Evolutionary conservation across 2,329 filamentous ascomycete species (phyloP).

Genomic region (Zopfia rhizophila): DNA sequence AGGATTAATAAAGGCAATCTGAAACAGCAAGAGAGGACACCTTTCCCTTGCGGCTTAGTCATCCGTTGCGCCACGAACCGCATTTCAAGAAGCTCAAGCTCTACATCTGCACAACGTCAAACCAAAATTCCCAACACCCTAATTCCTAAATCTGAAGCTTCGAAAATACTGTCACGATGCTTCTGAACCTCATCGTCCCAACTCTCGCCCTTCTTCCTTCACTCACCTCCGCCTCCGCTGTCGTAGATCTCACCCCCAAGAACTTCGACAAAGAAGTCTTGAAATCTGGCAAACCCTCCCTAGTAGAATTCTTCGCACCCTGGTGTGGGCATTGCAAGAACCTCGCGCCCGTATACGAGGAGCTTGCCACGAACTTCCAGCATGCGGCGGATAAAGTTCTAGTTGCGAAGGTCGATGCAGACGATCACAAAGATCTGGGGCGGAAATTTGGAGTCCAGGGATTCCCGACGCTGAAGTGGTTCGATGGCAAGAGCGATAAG

Average conservation of each 20-base stretch:
- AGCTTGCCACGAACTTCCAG: constrained; percentile 80
- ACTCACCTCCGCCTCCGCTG: constrained; percentile 75
- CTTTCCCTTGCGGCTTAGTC: constrained; percentile 41
- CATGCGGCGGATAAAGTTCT: constrained; percentile 79
- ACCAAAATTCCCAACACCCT: constrained; percentile 27
- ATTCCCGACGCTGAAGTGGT: constrained; percentile 97
- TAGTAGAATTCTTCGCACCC: constrained; percentile 97
- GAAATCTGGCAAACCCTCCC: constrained; percentile 90
- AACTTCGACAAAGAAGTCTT: constrained; percentile 95
- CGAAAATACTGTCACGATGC: constrained; percentile 33
- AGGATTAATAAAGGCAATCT: constrained; percentile 38
- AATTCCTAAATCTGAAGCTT: constrained; percentile 27
- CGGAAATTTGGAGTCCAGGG: constrained; percentile 90
- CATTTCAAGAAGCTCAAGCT: constrained; percentile 24
- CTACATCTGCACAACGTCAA: constrained; percentile 8
- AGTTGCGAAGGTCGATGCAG: constrained; percentile 96
- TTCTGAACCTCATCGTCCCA: constrained; percentile 44
- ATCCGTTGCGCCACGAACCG: constrained; percentile 27
- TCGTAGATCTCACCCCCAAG: constrained; percentile 85
- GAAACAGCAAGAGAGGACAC: constrained; percentile 42
- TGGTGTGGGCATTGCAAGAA: constrained; percentile 99
- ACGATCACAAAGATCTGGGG: constrained; percentile 84
- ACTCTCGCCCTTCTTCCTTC: constrained; percentile 45
- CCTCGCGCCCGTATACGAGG: constrained; percentile 93
- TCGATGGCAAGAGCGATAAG: constrained; percentile 91